Evolutionary conservation across 257 asterid species (phyloP), one percentile per base, ranked within the genome.

Genomic region (Solanum ahanhuiri): DNA sequence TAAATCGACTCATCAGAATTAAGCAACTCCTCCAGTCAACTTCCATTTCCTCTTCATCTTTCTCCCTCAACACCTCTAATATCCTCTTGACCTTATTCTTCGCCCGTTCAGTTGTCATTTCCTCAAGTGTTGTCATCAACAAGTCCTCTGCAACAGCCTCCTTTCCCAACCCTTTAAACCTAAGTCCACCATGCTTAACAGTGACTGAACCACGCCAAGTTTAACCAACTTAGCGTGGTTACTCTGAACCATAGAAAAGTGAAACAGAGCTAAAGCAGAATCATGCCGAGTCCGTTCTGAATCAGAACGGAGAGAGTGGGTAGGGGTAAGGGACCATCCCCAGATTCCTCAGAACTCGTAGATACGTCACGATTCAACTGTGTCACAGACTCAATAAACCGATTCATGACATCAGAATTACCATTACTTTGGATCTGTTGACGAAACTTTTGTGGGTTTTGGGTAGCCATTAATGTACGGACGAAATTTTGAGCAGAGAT

Each of bases 21-120:
- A 22, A 96, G 95, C 93, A 96, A 87, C 87, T 93, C 96, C 85
- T 93, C 99, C 98, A 96, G 85, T 96, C 93, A 64, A 95, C 98
- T 83, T 90, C 95, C 4, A 92, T 91, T 28, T 90, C 98, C 67
- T 93, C 98, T 76, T 92, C 96, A 10, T 90, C 94, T 84, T 89
- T 93, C 89, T 91, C 90, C 33, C 91, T 94, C 92, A 94, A 43
- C 86, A 91, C 94, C 87, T 91, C 95, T 92, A 95, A 76, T 70
- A 93, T 90, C 92, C 85, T 90, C 91, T 81, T 86, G 73, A 87
- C 94, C 83, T 91, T 93, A 79, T 89, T 93, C 86, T 88, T 93
- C 2, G 85, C 88, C 11, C 90, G 75, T 79, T 93, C 91, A 20
- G 90, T 88, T 79, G 87, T 95, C 81, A 34, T 87, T 58, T 88